These are phyloP conservation scores for Pseudocercospora vitis DNA, from an alignment of 2,329 filamentous ascomycete species.

Conservation along the genomic window DNA sequence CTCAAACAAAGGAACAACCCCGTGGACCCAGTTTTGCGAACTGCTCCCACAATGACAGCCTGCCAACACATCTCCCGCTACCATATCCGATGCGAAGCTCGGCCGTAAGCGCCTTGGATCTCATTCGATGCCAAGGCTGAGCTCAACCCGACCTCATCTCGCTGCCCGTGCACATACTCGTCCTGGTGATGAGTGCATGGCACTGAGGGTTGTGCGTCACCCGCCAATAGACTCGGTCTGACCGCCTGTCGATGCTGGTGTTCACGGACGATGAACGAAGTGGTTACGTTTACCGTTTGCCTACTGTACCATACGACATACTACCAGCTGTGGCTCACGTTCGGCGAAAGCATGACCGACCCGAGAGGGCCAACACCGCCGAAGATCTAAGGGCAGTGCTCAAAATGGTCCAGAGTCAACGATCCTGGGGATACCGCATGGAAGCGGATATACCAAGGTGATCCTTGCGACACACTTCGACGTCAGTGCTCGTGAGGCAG, in stretches of 20 bases:
- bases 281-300: no score
- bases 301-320: background rate
- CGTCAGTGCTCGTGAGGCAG: slow-evolving; percentile 9
- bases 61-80: background rate
- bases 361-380: background rate
- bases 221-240: no score
- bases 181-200: background rate
- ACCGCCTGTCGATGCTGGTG: no score
- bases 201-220: background rate
- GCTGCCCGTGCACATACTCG: background rate
- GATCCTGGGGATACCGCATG: background rate
- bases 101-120: background rate
- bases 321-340: background rate
- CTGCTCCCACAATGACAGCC: background rate
- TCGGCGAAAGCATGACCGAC: background rate
- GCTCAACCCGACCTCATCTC: background rate
- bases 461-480: slow-evolving; percentile 2
- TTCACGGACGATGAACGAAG: no score
- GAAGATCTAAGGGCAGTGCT: background rate
- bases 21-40: background rate
- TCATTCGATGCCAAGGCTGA: slow-evolving; percentile 1
- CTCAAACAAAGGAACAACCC: background rate
- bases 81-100: no score
- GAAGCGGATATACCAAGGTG: background rate
- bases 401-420: background rate